Conservation (phyloP, 2,329 filamentous ascomycete species). For the Cladosporium velox region DNA sequence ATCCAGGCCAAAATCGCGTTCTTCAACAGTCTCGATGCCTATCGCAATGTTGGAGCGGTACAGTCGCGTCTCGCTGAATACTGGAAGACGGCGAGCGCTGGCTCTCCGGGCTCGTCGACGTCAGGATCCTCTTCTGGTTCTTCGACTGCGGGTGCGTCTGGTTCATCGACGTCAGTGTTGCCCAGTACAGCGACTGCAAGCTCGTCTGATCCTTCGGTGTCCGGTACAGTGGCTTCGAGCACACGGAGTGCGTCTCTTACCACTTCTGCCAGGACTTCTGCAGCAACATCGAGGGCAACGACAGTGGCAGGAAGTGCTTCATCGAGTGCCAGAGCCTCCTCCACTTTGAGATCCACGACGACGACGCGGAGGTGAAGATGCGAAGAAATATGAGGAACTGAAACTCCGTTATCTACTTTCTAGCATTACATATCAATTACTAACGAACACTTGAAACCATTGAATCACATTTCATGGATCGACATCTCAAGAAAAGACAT, state of each 20-base stretch:
- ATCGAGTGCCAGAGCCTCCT: not conserved
- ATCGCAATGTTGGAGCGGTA: conserved; percentile 30
- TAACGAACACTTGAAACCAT: not conserved
- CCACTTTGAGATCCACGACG: not conserved
- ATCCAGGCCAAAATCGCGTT: conserved; percentile 36
- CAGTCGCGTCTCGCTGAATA: conserved; percentile 37
- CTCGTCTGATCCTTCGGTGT: not conserved
- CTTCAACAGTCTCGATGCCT: conserved; percentile 38
- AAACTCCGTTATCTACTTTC: no score
- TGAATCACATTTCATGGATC: not conserved
- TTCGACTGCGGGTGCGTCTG: not conserved
- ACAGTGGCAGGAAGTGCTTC: not conserved
- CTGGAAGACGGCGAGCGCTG: conserved; percentile 23
- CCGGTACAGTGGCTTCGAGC: not conserved
- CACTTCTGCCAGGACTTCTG: not conserved
- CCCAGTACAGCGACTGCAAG: not conserved
- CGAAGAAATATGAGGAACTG: no score
- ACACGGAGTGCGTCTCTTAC: not conserved
- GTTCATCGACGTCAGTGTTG: not conserved
- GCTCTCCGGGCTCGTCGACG: not conserved
- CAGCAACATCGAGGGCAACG: not conserved
- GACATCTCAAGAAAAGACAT: not conserved
- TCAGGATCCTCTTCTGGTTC: not conserved
- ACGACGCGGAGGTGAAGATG: not conserved
- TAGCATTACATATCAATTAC: no score